Percentiles rank a stretch among this genome's conserved stretches.
These are phyloP conservation scores for Penstemon davidsonii DNA, from an alignment of 257 asterid species.

Conservation along the genomic window DNA sequence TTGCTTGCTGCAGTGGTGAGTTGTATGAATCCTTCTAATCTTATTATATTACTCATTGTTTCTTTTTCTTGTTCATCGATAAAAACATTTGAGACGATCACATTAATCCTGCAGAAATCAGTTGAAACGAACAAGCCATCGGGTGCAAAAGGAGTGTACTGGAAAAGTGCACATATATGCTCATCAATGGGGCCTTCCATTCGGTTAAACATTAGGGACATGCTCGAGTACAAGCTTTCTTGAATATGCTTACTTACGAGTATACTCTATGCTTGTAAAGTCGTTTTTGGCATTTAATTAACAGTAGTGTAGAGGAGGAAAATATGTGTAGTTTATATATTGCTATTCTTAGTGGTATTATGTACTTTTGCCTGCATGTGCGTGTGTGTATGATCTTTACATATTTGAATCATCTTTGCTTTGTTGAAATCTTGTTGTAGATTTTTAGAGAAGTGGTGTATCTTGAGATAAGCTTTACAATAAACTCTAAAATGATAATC, in stretches of 20 bases:
- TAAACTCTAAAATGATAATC: too few relatives aligned
- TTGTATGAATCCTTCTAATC: slow-evolving; percentile 2
- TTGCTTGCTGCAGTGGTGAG: slow-evolving; percentile 85
- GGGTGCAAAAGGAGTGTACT: slow-evolving; percentile 90
- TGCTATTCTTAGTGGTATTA: slow-evolving; percentile 16
- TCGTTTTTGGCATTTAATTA: neutral
- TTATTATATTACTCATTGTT: neutral
- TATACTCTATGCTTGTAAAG: slow-evolving; percentile 33
- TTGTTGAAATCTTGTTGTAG: neutral
- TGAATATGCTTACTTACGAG: slow-evolving; percentile 30
- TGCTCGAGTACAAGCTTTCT: slow-evolving; percentile 77
- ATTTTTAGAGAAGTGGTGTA: too few relatives aligned
- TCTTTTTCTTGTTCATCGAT: neutral
- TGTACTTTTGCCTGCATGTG: neutral
- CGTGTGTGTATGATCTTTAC: neutral
- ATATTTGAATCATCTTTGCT: neutral
- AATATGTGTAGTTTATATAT: slow-evolving; percentile 20
- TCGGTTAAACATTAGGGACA: slow-evolving; percentile 72
- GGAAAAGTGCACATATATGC: slow-evolving; percentile 94
- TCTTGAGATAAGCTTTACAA: too few relatives aligned
- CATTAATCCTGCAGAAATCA: slow-evolving; percentile 61
- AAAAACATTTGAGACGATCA: neutral
- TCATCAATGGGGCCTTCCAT: slow-evolving; percentile 98
- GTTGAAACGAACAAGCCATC: slow-evolving; percentile 91
- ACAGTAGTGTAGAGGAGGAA: slow-evolving; percentile 29